phyloP scores from a whole-genome alignment of 176 grass and related monocot species.

The Melocanna baccifera region DNA sequence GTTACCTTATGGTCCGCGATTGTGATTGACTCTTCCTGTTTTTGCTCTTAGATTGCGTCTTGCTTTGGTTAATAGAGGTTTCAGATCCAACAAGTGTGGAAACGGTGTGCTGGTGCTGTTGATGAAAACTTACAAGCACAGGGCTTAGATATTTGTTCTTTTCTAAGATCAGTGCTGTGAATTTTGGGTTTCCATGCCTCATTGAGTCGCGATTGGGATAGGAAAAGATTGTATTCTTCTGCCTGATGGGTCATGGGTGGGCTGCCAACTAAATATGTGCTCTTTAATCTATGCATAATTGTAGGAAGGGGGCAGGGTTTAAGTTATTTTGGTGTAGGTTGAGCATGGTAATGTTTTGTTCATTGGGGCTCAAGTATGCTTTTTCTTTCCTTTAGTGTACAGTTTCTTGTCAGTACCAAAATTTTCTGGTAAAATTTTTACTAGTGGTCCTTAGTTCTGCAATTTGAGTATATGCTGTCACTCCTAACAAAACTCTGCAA shows the following conservation, averaged over 20 bases:
- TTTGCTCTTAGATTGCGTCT: background rate
- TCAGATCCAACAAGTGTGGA: slow-evolving; percentile 16
- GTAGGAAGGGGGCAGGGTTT: background rate
- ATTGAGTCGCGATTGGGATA: background rate
- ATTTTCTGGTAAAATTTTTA: background rate
- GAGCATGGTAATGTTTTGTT: background rate
- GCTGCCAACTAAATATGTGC: background rate
- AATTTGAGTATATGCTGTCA: background rate
- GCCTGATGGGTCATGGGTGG: background rate
- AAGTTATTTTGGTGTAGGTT: background rate
- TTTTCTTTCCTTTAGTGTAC: background rate
- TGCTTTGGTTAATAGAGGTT: background rate
- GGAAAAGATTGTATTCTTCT: background rate
- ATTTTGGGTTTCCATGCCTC: background rate
- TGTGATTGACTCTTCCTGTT: background rate
- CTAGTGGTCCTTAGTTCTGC: background rate
- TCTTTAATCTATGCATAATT: background rate
- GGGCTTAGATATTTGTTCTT: background rate
- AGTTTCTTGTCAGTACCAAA: background rate
- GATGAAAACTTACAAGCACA: too few relatives aligned
- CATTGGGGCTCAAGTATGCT: background rate
- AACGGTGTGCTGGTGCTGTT: too few relatives aligned
- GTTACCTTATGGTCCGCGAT: background rate
- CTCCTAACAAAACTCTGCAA: background rate
- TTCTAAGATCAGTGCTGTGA: background rate